Conservation (phyloP, 2,329 filamentous ascomycete species). For the Verticillium nonalfalfae region DNA sequence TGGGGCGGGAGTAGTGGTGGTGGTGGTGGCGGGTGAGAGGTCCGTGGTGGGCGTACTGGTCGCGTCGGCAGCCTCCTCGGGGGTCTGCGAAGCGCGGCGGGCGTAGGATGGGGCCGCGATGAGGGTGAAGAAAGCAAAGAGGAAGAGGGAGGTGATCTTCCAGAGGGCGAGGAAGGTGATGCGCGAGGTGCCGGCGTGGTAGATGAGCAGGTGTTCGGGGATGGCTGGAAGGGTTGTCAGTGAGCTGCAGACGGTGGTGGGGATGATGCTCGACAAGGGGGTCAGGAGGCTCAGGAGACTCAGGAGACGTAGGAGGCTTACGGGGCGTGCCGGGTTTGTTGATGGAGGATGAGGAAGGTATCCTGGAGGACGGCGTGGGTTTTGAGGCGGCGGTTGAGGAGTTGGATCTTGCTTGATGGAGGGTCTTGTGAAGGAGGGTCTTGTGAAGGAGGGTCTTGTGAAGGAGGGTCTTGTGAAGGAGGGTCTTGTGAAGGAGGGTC, state of each 20-base stretch:
- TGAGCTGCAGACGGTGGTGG: background rate
- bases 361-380: background rate
- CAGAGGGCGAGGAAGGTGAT: slow-evolving; percentile 63
- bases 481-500: too few species aligned
- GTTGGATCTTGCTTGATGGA: background rate
- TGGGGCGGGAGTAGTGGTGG: too few species aligned
- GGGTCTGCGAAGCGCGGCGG: slow-evolving; percentile 16
- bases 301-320: background rate
- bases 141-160: slow-evolving; percentile 65
- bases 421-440: background rate
- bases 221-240: slow-evolving; percentile 28
- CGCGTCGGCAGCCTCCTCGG: background rate
- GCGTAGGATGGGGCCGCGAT: slow-evolving; percentile 56
- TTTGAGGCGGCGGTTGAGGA: background rate
- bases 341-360: background rate
- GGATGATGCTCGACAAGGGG: background rate
- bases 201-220: slow-evolving; percentile 60
- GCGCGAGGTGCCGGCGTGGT: slow-evolving; percentile 64
- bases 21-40: too few species aligned
- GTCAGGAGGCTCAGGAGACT: too few species aligned
- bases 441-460: too few species aligned
- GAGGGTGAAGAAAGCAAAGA: slow-evolving; percentile 60
- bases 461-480: too few species aligned
- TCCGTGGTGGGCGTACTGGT: too few species aligned
- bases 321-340: background rate